These are phyloP conservation scores for Macrotyloma uniflorum DNA, from an alignment of 306 rosid species.

Conservation along the genomic window DNA sequence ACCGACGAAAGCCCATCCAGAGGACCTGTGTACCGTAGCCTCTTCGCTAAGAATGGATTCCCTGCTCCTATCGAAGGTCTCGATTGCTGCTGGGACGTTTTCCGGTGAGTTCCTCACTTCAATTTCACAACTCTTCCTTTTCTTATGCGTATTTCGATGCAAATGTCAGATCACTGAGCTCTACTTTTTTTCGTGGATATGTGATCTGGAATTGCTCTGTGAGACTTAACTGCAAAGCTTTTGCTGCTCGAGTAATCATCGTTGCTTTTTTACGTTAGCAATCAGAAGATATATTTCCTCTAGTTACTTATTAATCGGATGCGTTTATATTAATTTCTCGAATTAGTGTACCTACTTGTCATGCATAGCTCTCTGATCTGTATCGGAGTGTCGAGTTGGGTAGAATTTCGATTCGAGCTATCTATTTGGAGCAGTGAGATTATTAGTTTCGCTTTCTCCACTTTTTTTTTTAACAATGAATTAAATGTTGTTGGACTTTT, in stretches of 20 bases:
- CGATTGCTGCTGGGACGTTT: conserved; percentile 92
- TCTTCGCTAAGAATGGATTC: conserved; percentile 82
- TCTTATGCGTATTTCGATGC: neutral
- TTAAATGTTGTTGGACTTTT: neutral
- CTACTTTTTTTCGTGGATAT: conserved; percentile 7
- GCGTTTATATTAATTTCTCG: neutral
- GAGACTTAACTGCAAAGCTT: neutral
- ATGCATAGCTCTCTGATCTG: conserved; percentile 26
- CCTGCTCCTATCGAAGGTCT: conserved; percentile 70
- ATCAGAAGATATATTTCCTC: neutral
- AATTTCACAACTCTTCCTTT: neutral
- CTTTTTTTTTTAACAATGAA: neutral
- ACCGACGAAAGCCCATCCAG: conserved; percentile 59
- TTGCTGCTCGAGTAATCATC: neutral
- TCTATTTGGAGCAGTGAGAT: neutral
- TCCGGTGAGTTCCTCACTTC: conserved; percentile 52
- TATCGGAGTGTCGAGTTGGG: neutral
- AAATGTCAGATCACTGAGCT: neutral
- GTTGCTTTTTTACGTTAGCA: neutral
- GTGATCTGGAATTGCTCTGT: neutral
- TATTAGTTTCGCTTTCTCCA: neutral
- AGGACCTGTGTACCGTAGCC: conserved; percentile 85
- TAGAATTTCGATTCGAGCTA: neutral
- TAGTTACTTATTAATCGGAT: neutral
- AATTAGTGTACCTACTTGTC: neutral